phyloP scores from a whole-genome alignment of 495 filamentous ascomycete species.

The Penicillium turbatum region DNA sequence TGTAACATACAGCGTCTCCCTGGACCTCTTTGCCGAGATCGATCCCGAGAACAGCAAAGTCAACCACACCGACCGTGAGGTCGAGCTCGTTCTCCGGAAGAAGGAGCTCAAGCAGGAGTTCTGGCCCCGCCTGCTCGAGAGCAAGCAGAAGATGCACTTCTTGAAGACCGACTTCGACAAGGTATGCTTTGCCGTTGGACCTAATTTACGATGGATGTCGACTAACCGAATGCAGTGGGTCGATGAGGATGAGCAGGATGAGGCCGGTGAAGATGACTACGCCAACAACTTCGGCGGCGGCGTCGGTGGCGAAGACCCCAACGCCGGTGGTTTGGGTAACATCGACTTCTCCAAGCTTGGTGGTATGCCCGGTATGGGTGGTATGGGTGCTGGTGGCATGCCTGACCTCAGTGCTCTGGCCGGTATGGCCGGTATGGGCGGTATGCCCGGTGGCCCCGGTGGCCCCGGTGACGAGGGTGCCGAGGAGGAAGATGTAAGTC shows the following conservation, averaged over 20 bases:
- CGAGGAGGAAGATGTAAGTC: constrained; percentile 46
- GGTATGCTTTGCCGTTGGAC: constrained; percentile 40
- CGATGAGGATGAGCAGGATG: constrained; percentile 98
- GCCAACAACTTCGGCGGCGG: constrained; percentile 65
- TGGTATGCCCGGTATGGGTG: constrained; percentile 44
- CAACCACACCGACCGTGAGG: constrained; percentile 75
- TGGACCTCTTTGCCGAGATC: constrained; percentile 92
- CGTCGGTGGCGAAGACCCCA: constrained; percentile 49
- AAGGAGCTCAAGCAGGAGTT: constrained; percentile 87
- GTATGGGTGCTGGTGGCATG: constrained; percentile 35
- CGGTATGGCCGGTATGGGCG: constrained; percentile 36
- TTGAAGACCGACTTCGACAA: constrained; percentile 99
- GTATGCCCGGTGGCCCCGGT: constrained; percentile 24
- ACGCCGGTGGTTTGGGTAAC: constrained; percentile 56
- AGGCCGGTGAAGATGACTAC: constrained; percentile 73
- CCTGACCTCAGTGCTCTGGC: constrained; percentile 47
- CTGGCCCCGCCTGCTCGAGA: constrained; percentile 94
- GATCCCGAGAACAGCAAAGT: constrained; percentile 75
- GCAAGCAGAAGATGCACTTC: constrained; percentile 84
- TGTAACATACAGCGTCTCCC: constrained; percentile 72
- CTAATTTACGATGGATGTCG: background rate
- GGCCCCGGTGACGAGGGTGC: constrained; percentile 54
- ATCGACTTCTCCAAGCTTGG: constrained; percentile 92
- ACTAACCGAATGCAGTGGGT: constrained; percentile 67
- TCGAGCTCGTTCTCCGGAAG: constrained; percentile 90